These are phyloP conservation scores for Antarctomyces pellizariae DNA, from an alignment of 495 filamentous ascomycete genomes.

Conservation along the genomic window DNA sequence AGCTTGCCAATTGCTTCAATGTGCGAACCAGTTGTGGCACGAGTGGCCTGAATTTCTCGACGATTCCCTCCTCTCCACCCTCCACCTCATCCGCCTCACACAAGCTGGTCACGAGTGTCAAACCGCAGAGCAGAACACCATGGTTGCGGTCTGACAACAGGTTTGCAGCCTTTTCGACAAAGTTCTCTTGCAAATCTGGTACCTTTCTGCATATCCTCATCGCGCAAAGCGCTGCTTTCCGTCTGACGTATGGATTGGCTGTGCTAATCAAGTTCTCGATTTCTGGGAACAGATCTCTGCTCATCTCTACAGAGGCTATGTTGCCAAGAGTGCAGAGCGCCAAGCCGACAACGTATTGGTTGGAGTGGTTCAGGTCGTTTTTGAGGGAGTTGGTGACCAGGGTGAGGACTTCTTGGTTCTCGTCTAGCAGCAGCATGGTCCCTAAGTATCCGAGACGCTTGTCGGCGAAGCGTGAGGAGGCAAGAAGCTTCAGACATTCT, in stretches of 20 bases:
- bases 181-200: constrained; percentile 90
- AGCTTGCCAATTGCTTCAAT: constrained; percentile 73
- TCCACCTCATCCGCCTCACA: constrained; percentile 86
- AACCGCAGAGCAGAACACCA: constrained; percentile 74
- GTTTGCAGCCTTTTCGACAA: constrained; percentile 74
- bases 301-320: constrained; percentile 95
- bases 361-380: constrained; percentile 91
- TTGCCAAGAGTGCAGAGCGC: constrained; percentile 91
- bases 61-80: constrained; percentile 60
- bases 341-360: constrained; percentile 94
- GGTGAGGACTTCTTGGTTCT: constrained; percentile 95
- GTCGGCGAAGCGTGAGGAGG: constrained; percentile 92
- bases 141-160: constrained; percentile 84
- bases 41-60: constrained; percentile 74
- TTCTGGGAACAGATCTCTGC: constrained; percentile 88
- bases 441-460: constrained; percentile 91
- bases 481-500: constrained; percentile 92
- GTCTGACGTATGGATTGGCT: constrained; percentile 85
- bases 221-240: constrained; percentile 97
- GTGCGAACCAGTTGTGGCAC: constrained; percentile 61
- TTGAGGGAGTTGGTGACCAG: constrained; percentile 93
- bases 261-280: constrained; percentile 77
- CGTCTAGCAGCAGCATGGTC: constrained; percentile 86
- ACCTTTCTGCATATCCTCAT: constrained; percentile 98
- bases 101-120: constrained; percentile 78